Base-by-base conservation (phyloP, 352 stramenopile genomes). In the Pythium vanterpoolii region DNA sequence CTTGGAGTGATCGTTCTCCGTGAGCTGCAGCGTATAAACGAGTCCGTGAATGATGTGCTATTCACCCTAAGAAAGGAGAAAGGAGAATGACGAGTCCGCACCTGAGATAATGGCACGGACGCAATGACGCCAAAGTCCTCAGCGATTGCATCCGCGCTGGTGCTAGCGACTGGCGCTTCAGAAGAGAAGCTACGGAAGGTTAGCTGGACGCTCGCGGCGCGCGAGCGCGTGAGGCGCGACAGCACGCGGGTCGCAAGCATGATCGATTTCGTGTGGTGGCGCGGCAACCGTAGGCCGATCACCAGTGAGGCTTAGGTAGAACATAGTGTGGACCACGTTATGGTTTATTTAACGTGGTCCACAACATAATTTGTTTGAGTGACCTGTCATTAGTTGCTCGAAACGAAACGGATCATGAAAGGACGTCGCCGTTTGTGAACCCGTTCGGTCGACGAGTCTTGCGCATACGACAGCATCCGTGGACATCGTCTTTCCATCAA, bases 221-320 rank as follows among this genome's bases (percentile, higher is more conserved):
- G 55, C 33, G 40, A 38, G 48, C 70, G 72, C 65, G 69, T 68
- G 62, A 78, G 46, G 38, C 70, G 67, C 62, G 67, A 67, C 60
- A 90, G 66, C 69, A 78, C 67, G 24, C 80, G 80, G 68, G 87
- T 76, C 48, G 75, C 60, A 71, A 89, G 74, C 68, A 85, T 88
- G 42, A 39, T 60, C 30, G 45, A 46, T 68, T 57, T 65, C 39
- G 38, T 60, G 52, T 58, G 36, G 60, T 50, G 24, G 13, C n/a
- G n/a, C n/a, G n/a, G 39, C 42, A 26, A 45, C 16, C 40, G 55
- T 51, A 43, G 55, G 49, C 45, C 53, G 47, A 56, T 65, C 57
- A 54, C 16, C 18, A 27, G 5, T 5, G 13, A 48, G 23, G 48
- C 47, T 59, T 4, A 59, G 49, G 21, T 54, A 16, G 14, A 10